These are phyloP conservation scores for Elongisporangium prolatum DNA, from an alignment of 352 stramenopile genomes.

Conservation along the genomic window DNA sequence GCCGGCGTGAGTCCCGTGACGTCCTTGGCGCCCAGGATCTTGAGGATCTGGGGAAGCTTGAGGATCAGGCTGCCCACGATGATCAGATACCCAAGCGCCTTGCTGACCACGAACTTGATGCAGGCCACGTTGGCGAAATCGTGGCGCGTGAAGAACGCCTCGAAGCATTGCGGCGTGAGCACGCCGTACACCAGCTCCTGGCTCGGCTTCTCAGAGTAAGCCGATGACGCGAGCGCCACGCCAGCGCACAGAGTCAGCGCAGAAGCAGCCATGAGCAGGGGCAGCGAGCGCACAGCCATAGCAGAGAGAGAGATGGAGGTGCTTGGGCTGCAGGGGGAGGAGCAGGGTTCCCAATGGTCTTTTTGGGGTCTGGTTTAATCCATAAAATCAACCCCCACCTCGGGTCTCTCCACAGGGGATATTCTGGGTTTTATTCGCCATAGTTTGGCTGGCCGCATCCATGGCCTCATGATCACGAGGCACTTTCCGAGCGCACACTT, in stretches of 20 bases:
- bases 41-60: conserved; percentile 88
- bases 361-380: too few species aligned
- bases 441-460: too few species aligned
- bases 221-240: neutral
- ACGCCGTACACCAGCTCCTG: conserved; percentile 63
- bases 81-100: conserved; percentile 83
- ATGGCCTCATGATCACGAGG: too few species aligned
- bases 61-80: conserved; percentile 82
- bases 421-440: too few species aligned
- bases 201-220: neutral
- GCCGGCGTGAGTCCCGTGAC: conserved; percentile 80
- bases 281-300: neutral
- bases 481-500: too few species aligned
- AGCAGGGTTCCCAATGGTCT: too few species aligned
- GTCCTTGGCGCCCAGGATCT: conserved; percentile 76
- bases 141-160: conserved; percentile 74
- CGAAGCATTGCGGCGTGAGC: conserved; percentile 73
- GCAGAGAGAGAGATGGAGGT: too few species aligned
- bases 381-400: too few species aligned
- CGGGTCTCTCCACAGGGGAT: too few species aligned
- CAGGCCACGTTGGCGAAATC: conserved; percentile 81
- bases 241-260: neutral
- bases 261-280: neutral
- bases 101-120: conserved; percentile 82
- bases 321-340: neutral